Percentiles rank a stretch among this genome's conserved stretches.
Conservation (phyloP, 2,329 filamentous ascomycete species). For the Nannizzia gypsea region DNA sequence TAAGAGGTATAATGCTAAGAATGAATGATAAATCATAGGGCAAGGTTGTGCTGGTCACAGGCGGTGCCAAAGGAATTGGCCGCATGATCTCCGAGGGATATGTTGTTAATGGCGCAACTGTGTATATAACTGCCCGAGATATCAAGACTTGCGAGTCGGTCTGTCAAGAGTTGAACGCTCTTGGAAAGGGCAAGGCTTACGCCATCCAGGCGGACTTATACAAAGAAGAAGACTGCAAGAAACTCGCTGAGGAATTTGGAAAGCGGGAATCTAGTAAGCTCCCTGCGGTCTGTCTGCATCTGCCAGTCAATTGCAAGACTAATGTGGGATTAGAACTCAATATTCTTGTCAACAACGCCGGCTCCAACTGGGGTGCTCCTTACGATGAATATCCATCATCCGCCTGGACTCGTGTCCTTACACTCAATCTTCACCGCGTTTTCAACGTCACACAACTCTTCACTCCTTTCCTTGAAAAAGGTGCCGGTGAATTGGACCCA, state of each 20-base stretch:
- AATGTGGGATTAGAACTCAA: slow-evolving; percentile 35
- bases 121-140: slow-evolving; percentile 45
- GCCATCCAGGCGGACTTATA: slow-evolving; percentile 43
- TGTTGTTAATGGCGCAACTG: slow-evolving; percentile 41
- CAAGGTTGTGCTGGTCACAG: slow-evolving; percentile 40
- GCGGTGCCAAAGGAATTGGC: slow-evolving; percentile 41
- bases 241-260: slow-evolving; percentile 37
- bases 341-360: slow-evolving; percentile 43
- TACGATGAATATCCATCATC: slow-evolving; percentile 48
- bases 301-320: slow-evolving; percentile 20
- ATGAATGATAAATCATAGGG: slow-evolving; percentile 22
- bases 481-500: slow-evolving; percentile 32
- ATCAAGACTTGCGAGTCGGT: slow-evolving; percentile 40
- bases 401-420: slow-evolving; percentile 47
- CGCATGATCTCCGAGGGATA: slow-evolving; percentile 46
- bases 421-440: slow-evolving; percentile 43
- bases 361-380: slow-evolving; percentile 44
- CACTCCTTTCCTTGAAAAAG: slow-evolving; percentile 38
- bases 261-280: slow-evolving; percentile 44
- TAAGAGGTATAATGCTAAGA: slow-evolving; percentile 45
- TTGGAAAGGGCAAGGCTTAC: slow-evolving; percentile 41
- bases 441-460: slow-evolving; percentile 39
- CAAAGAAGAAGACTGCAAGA: slow-evolving; percentile 40
- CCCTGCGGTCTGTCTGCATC: neutral
- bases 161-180: slow-evolving; percentile 36